Base-by-base conservation (phyloP, 106 monocot genomes). In the Dactylorhiza incarnata region DNA sequence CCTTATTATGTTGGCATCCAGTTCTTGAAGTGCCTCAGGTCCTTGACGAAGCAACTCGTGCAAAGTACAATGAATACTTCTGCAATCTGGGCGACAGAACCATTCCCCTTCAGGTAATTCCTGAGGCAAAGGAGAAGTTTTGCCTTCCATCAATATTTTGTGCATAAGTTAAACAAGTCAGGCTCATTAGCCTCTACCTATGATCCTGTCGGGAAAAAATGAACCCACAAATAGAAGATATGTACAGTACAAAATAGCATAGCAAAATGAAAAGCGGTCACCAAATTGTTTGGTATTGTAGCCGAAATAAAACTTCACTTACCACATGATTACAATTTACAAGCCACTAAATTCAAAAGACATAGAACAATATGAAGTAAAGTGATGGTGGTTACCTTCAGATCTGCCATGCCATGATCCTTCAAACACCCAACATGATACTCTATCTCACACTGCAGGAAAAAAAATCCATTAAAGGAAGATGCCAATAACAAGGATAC, bases 371-470 rank as follows among this genome's bases (percentile, higher is more conserved):
- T 0, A 74, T 63, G 2, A 66, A 54, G 10, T 62, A 19, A 49
- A 51, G 16, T 70, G 49, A 5, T 72, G 49, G 6, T 73, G 5
- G 14, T 77, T 43, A 92, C 99, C 94, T 90, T 83, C 20, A 99
- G 80, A 79, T 92, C 89, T 72, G 81, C 89, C 86, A 99, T 94
- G 48, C 79, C 79, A 68, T 85, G 85, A 19, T 94, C 94, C 84
- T 84, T 99, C 82, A 94, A 72, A 76, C 94, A 99, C 13, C 94
- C 92, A 75, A 99, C 89, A 78, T 99, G 99, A 81, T 91, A 99
- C 66, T 99, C 99, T 80, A 82, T 99, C 79, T 94, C 94, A 73
- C 94, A 94, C 99, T 99, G 78, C 81, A 81, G 7, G 51, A 65
- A 72, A 61, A 45, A 16, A 75, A 0, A 22, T 11, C 44, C 29